phyloP scores from a whole-genome alignment of 192 early-diverging fungal species.

The Coemansia sp. region DNA sequence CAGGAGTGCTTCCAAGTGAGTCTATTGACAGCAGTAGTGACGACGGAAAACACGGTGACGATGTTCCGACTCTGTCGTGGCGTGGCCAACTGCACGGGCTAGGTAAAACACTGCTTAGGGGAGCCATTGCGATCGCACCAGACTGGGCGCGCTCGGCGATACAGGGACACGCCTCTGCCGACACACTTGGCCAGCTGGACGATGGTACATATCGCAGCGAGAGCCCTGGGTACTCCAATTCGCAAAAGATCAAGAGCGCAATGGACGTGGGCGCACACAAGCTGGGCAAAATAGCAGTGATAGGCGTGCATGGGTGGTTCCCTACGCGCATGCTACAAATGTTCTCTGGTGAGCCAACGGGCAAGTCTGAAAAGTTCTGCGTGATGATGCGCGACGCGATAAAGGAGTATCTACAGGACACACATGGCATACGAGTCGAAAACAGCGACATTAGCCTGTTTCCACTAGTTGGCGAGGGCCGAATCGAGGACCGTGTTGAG shows the following conservation, averaged over 20 bases:
- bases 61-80: slow-evolving; percentile 7
- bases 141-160: slow-evolving; percentile 40
- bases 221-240: neutral
- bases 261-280: slow-evolving; percentile 27
- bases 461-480: slow-evolving; percentile 90
- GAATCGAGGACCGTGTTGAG: slow-evolving; percentile 86
- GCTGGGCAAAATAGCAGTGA: slow-evolving; percentile 64
- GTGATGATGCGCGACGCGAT: slow-evolving; percentile 81
- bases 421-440: slow-evolving; percentile 54
- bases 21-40: neutral
- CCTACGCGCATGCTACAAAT: slow-evolving; percentile 71
- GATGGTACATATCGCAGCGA: neutral
- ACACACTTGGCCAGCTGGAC: slow-evolving; percentile 29
- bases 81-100: slow-evolving; percentile 31
- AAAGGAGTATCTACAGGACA: slow-evolving; percentile 58
- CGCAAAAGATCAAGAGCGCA: slow-evolving; percentile 20
- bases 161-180: slow-evolving; percentile 24
- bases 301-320: slow-evolving; percentile 95
- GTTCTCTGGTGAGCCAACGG: slow-evolving; percentile 91
- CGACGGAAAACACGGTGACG: neutral
- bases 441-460: slow-evolving; percentile 68
- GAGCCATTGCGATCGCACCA: slow-evolving; percentile 40
- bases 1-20: neutral
- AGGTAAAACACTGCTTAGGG: slow-evolving; percentile 22
- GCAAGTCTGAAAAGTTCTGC: slow-evolving; percentile 87